Conservation (phyloP, 441 rosid genomes). For the Croton laevigatus region DNA sequence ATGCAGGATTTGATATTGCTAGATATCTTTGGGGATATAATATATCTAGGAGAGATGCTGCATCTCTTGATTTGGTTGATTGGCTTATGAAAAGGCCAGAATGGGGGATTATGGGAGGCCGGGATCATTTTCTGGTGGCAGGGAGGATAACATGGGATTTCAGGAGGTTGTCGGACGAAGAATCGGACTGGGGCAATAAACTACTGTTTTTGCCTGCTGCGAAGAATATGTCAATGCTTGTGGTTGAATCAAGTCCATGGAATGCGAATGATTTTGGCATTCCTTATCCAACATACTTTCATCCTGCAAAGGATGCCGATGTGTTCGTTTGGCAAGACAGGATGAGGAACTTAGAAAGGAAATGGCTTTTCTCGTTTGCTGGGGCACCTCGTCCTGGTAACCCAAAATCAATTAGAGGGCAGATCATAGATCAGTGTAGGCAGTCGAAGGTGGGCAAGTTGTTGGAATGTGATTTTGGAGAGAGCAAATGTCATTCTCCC, state of each 20-base stretch:
- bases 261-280: constrained; percentile 93
- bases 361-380: constrained; percentile 95
- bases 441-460: constrained; percentile 63
- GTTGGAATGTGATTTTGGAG: constrained; percentile 93
- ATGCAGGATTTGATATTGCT: constrained; percentile 94
- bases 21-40: constrained; percentile 88
- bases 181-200: constrained; percentile 90
- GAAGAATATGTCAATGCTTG: constrained; percentile 96
- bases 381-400: constrained; percentile 94
- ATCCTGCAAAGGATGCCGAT: constrained; percentile 89
- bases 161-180: constrained; percentile 74
- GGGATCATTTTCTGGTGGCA: constrained; percentile 93
- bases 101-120: constrained; percentile 87
- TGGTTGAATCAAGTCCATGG: constrained; percentile 99
- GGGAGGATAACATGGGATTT: constrained; percentile 99
- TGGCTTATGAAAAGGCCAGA: constrained; percentile 91
- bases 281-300: constrained; percentile 94
- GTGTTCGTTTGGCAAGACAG: constrained; percentile 86
- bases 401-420: constrained; percentile 83
- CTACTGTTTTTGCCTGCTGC: constrained; percentile 92
- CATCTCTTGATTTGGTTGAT: constrained; percentile 84
- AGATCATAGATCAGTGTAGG: constrained; percentile 79
- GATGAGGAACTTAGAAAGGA: constrained; percentile 86
- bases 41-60: constrained; percentile 78
- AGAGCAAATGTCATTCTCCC: constrained; percentile 97